A percentile compares a stretch with the other conserved stretches of the same genome.
Conservation (phyloP, 1,139 yeast species). For the Spencermartinsiella ligniputridi region DNA sequence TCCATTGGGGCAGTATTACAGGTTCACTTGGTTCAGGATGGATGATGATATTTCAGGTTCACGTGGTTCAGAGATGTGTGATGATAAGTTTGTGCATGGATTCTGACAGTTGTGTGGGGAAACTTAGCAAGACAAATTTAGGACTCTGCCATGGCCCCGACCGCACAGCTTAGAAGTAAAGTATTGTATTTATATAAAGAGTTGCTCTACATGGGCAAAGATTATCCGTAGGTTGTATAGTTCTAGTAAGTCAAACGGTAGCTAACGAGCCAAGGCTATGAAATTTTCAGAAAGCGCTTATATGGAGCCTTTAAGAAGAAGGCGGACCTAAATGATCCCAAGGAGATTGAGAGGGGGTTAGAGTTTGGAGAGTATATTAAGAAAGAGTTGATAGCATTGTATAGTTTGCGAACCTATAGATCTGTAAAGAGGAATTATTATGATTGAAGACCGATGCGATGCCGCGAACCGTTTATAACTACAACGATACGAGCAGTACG, state of each 20-base stretch:
- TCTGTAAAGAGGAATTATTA: constrained; percentile 34
- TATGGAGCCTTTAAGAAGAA: constrained; percentile 30
- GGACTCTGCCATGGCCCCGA: no score
- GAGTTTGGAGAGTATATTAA: constrained; percentile 37
- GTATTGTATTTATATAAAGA: constrained; percentile 36
- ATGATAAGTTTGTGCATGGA: no score
- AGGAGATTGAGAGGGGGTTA: constrained; percentile 30
- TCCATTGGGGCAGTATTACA: constrained; percentile 12
- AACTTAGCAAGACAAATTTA: no score
- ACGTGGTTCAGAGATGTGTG: no score
- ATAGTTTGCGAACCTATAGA: constrained; percentile 33
- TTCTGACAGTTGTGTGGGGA: constrained; percentile 2
- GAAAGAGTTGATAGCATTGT: constrained; percentile 33
- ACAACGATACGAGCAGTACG: no score
- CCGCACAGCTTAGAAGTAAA: constrained; percentile 8
- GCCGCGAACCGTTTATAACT: no score
- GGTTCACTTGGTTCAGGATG: no score
- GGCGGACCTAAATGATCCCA: constrained; percentile 19
- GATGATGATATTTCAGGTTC: no score
- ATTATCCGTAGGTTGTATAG: constrained; percentile 29
- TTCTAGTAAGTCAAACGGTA: constrained; percentile 3
- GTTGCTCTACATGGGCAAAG: constrained; percentile 35
- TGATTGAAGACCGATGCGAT: constrained; percentile 10
- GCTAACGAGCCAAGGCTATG: constrained; percentile 25
- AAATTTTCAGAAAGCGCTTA: constrained; percentile 27